Base-by-base conservation (phyloP, 1,284 basidiomycete species). In the Trichosporon inkin region DNA sequence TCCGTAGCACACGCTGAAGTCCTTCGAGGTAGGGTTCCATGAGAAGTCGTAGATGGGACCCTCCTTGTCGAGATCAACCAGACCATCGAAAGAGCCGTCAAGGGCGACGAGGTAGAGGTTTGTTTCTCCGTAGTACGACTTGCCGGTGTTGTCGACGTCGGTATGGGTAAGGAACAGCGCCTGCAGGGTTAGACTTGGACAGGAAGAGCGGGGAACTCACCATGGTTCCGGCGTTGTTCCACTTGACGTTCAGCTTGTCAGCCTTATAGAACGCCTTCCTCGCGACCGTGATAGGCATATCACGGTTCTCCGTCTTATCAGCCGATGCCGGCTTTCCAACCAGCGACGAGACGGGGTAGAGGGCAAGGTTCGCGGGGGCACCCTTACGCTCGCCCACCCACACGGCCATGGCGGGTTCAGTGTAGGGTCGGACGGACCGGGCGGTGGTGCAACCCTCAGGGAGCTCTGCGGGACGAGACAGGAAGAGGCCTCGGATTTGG, bases 101-200 rank as follows among this genome's bases (percentile, higher is more conserved):
- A 92, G 87, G 63, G 87, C 91, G 67, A 98, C 85, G 52, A 98
- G 84, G 78, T 96, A 98, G 68, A 99, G 81, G 66, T 92, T 91
- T 10, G 93, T 96, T 81, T 98, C 94, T 62, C 95, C 96, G 68
- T 98, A 99, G 79, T 99, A 99, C 70, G 88, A 94, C 83, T 92
- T 97, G 79, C 95, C 95, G 35, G 91, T 89, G 76, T 91, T 90
- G 77, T 99, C 95, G 60, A 98, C 93, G 69, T 99, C 96, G 7
- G 92, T 95, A 69, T 94, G 90, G 0, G 95, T 95, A 49, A 97
- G 80, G 65, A 98, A 84, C 58, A 99, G 82, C 4, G 89, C 88
- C 73, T 92, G 86, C 0, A 1, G 47, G 22, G 19, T 34, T 17
- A n/a, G 58, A 61, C 35, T 64, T 61, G 86, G 89, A 28, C 8